These are phyloP conservation scores for Aspergillus sp. DNA, from an alignment of 2,329 filamentous ascomycete genomes.

Conservation along the genomic window DNA sequence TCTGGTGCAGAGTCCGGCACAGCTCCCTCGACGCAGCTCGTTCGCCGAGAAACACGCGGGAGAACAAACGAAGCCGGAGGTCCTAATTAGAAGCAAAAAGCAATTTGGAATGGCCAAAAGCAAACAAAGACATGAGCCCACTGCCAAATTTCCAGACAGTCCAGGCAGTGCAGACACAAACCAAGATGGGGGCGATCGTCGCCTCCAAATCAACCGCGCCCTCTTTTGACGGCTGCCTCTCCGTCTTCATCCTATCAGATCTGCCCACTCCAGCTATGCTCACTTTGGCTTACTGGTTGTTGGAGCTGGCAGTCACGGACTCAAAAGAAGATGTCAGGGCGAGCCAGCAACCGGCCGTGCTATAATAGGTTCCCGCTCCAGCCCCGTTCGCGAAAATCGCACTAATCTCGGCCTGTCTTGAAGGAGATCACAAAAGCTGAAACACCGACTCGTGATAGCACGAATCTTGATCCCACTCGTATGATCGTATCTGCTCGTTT, in stretches of 20 bases:
- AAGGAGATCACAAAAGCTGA: neutral
- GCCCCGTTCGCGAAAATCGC: neutral
- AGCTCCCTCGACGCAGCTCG: neutral
- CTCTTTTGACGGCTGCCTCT: no score
- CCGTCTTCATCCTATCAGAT: no score
- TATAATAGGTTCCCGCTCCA: neutral
- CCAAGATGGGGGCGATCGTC: neutral
- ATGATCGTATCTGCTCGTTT: no score
- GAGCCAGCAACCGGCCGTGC: neutral
- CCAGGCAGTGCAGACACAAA: neutral
- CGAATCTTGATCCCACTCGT: slow-evolving; percentile 1
- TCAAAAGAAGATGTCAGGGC: neutral
- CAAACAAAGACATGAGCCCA: neutral
- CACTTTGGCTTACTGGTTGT: no score
- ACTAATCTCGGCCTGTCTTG: neutral
- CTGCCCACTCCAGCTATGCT: no score
- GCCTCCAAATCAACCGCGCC: neutral
- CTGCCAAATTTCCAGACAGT: neutral
- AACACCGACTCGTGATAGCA: slow-evolving; percentile 5
- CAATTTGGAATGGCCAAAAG: no score
- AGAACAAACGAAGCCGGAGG: no score
- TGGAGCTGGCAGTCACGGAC: neutral
- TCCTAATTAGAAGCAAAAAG: no score
- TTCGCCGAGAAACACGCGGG: no score
- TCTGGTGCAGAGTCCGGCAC: neutral